Evolutionary conservation across 306 rosid genomes (phyloP).

Genomic region (Lathyrus aphaca): DNA sequence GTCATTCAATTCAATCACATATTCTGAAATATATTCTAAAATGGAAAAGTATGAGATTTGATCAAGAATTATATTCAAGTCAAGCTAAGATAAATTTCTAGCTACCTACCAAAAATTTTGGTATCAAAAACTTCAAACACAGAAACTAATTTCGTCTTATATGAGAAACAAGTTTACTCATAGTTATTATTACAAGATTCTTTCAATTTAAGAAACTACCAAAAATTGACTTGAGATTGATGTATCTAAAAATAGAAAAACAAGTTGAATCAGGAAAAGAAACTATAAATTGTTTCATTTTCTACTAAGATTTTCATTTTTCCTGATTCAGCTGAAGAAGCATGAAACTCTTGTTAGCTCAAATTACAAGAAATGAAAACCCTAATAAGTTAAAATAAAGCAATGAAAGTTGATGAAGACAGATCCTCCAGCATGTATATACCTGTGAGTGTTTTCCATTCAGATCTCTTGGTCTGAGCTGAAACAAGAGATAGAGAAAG

Average conservation of each 20-base stretch:
- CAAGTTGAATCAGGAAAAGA: not conserved
- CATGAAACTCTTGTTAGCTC: constrained; percentile 16
- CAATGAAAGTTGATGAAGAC: not conserved
- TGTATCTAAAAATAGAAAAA: not conserved
- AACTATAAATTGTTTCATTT: not conserved
- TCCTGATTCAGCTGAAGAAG: constrained; percentile 1
- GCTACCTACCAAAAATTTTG: not conserved
- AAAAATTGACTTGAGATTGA: not conserved
- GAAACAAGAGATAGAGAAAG: constrained; percentile 52
- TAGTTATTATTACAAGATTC: not conserved
- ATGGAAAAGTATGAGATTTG: not conserved
- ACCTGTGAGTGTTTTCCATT: constrained; percentile 79
- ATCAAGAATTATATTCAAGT: not conserved
- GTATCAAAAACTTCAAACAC: not conserved
- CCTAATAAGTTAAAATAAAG: not conserved
- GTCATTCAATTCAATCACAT: not conserved
- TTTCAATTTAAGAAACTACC: not conserved
- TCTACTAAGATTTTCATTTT: constrained; percentile 5
- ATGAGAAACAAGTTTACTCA: not conserved
- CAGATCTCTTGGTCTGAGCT: constrained; percentile 69
- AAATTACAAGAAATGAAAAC: constrained; percentile 2
- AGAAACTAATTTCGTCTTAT: not conserved
- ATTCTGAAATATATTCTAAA: not conserved
- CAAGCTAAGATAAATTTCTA: not conserved
- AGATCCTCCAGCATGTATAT: constrained; percentile 38